Conservation (phyloP, 805 yeast genomes). For the Lipomyces yamadae region DNA sequence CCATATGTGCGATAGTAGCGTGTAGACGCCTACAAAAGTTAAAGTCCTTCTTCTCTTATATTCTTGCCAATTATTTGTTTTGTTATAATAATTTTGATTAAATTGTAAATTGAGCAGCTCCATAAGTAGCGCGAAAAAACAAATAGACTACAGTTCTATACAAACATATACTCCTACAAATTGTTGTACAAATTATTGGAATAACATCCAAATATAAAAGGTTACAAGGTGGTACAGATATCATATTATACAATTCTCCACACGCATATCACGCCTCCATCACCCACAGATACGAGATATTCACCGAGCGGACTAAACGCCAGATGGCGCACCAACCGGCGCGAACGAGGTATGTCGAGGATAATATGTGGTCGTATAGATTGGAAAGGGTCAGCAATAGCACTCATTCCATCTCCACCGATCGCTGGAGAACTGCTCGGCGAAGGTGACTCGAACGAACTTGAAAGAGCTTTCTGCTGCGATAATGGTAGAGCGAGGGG, state of each 20-base stretch:
- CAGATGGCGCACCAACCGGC: constrained; percentile 26
- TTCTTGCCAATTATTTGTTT: neutral
- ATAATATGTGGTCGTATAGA: constrained; percentile 19
- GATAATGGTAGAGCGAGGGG: neutral
- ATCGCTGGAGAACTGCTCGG: neutral
- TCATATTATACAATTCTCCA: constrained; percentile 11
- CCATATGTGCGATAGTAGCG: neutral
- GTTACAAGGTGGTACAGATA: neutral
- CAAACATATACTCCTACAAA: neutral
- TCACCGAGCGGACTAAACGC: constrained; percentile 34
- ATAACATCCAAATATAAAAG: neutral
- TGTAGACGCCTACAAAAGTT: neutral
- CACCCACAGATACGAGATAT: constrained; percentile 32
- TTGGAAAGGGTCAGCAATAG: constrained; percentile 31
- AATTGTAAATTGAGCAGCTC: neutral
- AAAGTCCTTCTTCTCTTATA: neutral
- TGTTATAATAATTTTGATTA: neutral
- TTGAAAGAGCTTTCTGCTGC: neutral
- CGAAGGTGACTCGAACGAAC: neutral
- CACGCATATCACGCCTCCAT: constrained; percentile 32
- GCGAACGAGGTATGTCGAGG: constrained; percentile 24
- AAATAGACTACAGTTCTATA: neutral
- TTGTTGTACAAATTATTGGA: neutral
- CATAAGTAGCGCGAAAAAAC: neutral
- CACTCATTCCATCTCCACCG: constrained; percentile 18